Conservation (phyloP, 495 filamentous ascomycete genomes). For the Penicillium crystallinum region DNA sequence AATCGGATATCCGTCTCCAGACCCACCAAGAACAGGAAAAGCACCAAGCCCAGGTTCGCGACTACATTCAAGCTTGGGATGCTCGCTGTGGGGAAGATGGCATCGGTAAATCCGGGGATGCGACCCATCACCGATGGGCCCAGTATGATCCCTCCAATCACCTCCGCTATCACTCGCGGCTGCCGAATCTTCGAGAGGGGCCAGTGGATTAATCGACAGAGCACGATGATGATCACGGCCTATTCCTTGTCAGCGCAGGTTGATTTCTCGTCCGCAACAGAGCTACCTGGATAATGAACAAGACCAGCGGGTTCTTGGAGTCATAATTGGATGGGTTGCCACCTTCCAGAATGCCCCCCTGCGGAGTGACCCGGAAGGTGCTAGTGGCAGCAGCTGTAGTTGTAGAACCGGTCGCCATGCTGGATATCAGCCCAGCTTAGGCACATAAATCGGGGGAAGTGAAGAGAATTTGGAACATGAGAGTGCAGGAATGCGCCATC, state of each 20-base stretch:
- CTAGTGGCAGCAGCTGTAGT: constrained; percentile 3
- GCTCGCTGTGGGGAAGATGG: constrained; percentile 71
- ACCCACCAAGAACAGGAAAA: constrained; percentile 91
- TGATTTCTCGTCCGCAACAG: constrained; percentile 1
- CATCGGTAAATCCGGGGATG: constrained; percentile 70
- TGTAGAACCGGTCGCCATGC: constrained; percentile 10
- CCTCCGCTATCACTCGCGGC: constrained; percentile 92
- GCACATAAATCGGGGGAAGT: too few species aligned
- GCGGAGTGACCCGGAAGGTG: constrained; percentile 18
- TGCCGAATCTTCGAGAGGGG: constrained; percentile 85
- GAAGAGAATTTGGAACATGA: too few species aligned
- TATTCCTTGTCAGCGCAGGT: constrained; percentile 25
- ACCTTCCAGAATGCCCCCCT: constrained; percentile 65
- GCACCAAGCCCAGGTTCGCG: constrained; percentile 82
- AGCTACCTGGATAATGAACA: constrained; percentile 90
- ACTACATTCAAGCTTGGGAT: constrained; percentile 74
- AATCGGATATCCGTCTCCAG: constrained; percentile 90
- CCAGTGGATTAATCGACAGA: constrained; percentile 77
- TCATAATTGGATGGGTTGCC: constrained; percentile 67
- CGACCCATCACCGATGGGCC: constrained; percentile 83
- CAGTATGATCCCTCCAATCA: constrained; percentile 86
- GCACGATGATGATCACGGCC: constrained; percentile 84
- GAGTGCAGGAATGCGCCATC: too few species aligned
- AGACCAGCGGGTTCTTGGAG: constrained; percentile 74
- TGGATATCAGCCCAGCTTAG: neutral